phyloP scores from a whole-genome alignment of 139 green algal species.

The Chlamydomonas sp. region DNA sequence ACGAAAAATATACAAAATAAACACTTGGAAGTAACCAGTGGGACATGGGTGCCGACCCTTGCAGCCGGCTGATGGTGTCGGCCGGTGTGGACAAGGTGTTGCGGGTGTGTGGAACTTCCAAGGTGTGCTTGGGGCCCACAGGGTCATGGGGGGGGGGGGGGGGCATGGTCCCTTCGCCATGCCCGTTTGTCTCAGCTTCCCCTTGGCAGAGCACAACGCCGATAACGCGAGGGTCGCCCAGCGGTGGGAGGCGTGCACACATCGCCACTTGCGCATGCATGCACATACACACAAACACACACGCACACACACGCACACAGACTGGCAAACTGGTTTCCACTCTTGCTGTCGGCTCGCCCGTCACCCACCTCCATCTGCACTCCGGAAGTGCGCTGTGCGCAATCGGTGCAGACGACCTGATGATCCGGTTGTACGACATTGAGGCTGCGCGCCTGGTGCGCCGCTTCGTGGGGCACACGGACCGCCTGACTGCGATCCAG shows the following conservation, averaged over 20 bases:
- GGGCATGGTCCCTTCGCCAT: too few relatives aligned
- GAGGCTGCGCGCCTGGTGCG: constrained; percentile 63
- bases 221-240: too few relatives aligned
- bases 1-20: not conserved
- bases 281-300: not conserved
- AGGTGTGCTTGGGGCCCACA: too few relatives aligned
- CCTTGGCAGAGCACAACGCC: too few relatives aligned
- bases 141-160: too few relatives aligned
- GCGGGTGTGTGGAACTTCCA: constrained; percentile 81
- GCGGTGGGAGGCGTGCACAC: too few relatives aligned
- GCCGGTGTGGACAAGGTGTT: constrained; percentile 55
- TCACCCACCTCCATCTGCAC: constrained; percentile 31
- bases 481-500: constrained; percentile 68
- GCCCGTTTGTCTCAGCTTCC: too few relatives aligned
- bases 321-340: not conserved
- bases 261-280: not conserved
- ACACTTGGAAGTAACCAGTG: too few relatives aligned
- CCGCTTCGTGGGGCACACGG: constrained; percentile 72
- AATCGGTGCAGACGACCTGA: constrained; percentile 35
- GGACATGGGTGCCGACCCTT: too few relatives aligned
- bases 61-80: constrained; percentile 58
- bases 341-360: not conserved
- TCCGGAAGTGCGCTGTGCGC: constrained; percentile 34
- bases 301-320: not conserved
- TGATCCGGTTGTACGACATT: constrained; percentile 43